Evolutionary conservation across 257 asterid genomes (phyloP), one percentile per base, ranked within the genome.

Genomic region (Haberlea rhodopensis): DNA sequence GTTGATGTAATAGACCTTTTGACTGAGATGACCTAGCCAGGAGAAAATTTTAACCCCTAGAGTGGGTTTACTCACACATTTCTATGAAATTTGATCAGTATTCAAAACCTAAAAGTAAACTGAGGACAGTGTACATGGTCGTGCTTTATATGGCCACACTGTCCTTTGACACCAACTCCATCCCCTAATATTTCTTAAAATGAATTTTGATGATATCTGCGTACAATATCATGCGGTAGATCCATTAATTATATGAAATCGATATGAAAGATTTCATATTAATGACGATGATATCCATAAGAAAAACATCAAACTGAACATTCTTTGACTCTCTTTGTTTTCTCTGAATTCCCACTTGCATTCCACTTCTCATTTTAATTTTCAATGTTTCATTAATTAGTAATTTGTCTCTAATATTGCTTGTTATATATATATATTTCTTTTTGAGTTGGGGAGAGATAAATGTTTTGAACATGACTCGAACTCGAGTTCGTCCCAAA

Each of bases 141-240:
- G 16, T 34, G 45, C 45, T 34, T 34, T 34, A 34, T 10, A 34
- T 10, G 16, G 45, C 45, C 11, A 32, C 40, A 32, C 9, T 34
- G 45, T 34, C 45, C 45, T 34, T 34, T 2, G 45, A 34, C 10
- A 34, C 45, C 45, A 34, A 34, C 45, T 34, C 45, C 9, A 34
- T 34, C 45, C 43, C 45, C 16, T 34, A 0, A 34, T 34, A 29
- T 28, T 57, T 29, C 2, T 43, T 29, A 19, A 20, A 52, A 29
- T 22, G 25, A 18, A 53, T 51, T 22, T 65, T 24, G 32, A 52
- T 65, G 18, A 22, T 53, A 57, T 5, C 62, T 15, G 62, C n/a
- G 31, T 23, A 18, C 34, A 55, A 23, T 55, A 11, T 25, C 60
- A 55, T 7, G 26, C 15, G 3, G 24, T 37, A 25, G n/a, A n/a